phyloP scores from a whole-genome alignment of 805 yeast genomes.

The Candida jianshihensis region DNA sequence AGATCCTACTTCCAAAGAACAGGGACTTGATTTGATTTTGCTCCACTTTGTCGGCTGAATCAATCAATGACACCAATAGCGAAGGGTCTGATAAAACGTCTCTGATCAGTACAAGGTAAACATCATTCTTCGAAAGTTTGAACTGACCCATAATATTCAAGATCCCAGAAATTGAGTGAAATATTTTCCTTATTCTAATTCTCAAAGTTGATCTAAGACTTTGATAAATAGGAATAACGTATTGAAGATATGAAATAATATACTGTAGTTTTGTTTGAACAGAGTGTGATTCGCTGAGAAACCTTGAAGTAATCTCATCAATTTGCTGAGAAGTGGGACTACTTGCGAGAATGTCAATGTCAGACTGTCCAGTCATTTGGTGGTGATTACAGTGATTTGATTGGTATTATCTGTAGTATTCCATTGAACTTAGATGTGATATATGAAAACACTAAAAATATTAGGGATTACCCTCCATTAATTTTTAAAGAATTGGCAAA shows the following conservation, averaged over 20 bases:
- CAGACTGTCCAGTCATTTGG: neutral
- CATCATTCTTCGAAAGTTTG: constrained; percentile 17
- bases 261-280: constrained; percentile 9
- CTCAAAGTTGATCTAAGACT: constrained; percentile 11
- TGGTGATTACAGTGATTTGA: too few relatives aligned
- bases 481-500: neutral
- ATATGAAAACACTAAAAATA: too few relatives aligned
- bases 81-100: constrained; percentile 15
- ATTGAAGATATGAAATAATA: constrained; percentile 13
- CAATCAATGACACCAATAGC: constrained; percentile 8
- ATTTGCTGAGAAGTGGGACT: constrained; percentile 10
- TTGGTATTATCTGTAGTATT: too few relatives aligned
- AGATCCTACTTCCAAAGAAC: constrained; percentile 21
- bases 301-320: constrained; percentile 8
- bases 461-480: too few relatives aligned
- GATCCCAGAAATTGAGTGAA: constrained; percentile 11
- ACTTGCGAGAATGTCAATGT: constrained; percentile 5
- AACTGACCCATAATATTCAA: constrained; percentile 16
- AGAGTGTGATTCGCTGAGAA: constrained; percentile 3
- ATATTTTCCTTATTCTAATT: constrained; percentile 11
- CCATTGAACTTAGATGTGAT: too few relatives aligned
- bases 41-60: constrained; percentile 8
- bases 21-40: constrained; percentile 12
- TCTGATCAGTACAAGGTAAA: constrained; percentile 12
- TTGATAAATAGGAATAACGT: constrained; percentile 18